These are phyloP conservation scores for Daedalea quercina DNA, from an alignment of 768 basidiomycete species.

Conservation along the genomic window DNA sequence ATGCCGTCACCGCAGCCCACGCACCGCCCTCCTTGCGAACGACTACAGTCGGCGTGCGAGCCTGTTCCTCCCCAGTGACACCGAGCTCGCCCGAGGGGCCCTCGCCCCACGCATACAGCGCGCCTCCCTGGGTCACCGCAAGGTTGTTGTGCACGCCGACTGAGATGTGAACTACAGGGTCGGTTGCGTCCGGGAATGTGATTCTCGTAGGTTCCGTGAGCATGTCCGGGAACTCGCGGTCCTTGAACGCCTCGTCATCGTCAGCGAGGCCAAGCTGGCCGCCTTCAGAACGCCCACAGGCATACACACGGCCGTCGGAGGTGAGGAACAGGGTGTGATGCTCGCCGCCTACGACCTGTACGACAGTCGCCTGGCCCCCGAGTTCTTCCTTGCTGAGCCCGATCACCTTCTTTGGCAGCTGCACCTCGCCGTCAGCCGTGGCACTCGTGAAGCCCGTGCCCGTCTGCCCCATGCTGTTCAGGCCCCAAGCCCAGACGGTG, in stretches of 20 bases:
- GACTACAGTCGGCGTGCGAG: slow-evolving; percentile 56
- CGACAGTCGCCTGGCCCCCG: slow-evolving; percentile 45
- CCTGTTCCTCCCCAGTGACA: slow-evolving; percentile 43
- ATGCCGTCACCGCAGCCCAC: slow-evolving; percentile 58
- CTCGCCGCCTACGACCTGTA: slow-evolving; percentile 76
- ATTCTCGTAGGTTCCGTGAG: slow-evolving; percentile 60
- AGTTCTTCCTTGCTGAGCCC: slow-evolving; percentile 57
- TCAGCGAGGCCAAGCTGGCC: slow-evolving; percentile 76
- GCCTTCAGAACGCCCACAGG: slow-evolving; percentile 78
- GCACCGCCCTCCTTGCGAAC: slow-evolving; percentile 68
- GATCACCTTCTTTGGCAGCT: slow-evolving; percentile 57
- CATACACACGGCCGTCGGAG: slow-evolving; percentile 75
- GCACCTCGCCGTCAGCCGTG: slow-evolving; percentile 46
- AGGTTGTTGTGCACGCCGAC: slow-evolving; percentile 70
- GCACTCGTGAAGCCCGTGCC: slow-evolving; percentile 48
- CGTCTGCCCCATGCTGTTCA: slow-evolving; percentile 84
- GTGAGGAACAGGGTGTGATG: slow-evolving; percentile 92
- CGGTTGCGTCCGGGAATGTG: slow-evolving; percentile 54
- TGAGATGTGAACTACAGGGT: slow-evolving; percentile 59
- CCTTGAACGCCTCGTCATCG: slow-evolving; percentile 60
- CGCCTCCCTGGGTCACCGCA: slow-evolving; percentile 60
- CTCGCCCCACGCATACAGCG: slow-evolving; percentile 72
- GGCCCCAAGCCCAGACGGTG: slow-evolving; percentile 92
- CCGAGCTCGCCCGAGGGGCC: slow-evolving; percentile 76
- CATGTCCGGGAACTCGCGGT: slow-evolving; percentile 49